Evolutionary conservation across 2,329 filamentous ascomycete genomes (phyloP).

Genomic region (Nakataea oryzae): DNA sequence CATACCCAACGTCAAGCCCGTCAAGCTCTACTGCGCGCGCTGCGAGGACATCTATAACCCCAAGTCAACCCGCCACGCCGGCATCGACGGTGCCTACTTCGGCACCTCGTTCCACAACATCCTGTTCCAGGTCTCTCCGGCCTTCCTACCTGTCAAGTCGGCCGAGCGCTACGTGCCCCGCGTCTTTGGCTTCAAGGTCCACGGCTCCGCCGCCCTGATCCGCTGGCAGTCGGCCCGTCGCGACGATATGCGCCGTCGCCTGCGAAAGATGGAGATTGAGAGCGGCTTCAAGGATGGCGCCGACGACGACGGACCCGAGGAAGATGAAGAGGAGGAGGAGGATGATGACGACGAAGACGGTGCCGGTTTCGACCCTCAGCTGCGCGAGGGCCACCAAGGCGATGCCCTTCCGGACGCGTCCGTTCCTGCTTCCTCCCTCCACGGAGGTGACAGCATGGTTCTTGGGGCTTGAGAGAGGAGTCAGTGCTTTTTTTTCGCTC

Average conservation of each 20-base stretch:
- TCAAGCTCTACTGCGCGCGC: constrained; percentile 93
- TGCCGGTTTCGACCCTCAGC: constrained; percentile 1
- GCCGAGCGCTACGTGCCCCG: constrained; percentile 75
- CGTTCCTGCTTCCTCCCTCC: neutral
- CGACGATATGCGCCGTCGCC: constrained; percentile 69
- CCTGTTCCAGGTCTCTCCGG: constrained; percentile 95
- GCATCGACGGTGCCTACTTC: constrained; percentile 96
- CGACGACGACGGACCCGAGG: constrained; percentile 48
- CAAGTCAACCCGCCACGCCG: constrained; percentile 89
- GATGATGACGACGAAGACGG: constrained; percentile 18
- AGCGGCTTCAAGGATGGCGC: constrained; percentile 68
- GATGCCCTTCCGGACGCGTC: neutral
- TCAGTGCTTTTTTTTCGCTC: neutral
- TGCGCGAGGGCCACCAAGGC: neutral
- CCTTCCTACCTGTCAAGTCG: constrained; percentile 78
- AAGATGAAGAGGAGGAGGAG: constrained; percentile 39
- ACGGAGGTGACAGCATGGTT: neutral
- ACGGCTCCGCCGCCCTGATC: constrained; percentile 76
- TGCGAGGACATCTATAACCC: constrained; percentile 99
- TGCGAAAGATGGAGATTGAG: constrained; percentile 63
- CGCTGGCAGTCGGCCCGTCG: constrained; percentile 82
- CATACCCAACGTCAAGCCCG: constrained; percentile 74
- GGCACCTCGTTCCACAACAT: constrained; percentile 98
- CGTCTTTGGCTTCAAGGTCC: constrained; percentile 92
- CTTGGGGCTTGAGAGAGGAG: neutral